Evolutionary conservation across 352 stramenopile genomes (phyloP).

Genomic region (Phytophthora sansomeana): DNA sequence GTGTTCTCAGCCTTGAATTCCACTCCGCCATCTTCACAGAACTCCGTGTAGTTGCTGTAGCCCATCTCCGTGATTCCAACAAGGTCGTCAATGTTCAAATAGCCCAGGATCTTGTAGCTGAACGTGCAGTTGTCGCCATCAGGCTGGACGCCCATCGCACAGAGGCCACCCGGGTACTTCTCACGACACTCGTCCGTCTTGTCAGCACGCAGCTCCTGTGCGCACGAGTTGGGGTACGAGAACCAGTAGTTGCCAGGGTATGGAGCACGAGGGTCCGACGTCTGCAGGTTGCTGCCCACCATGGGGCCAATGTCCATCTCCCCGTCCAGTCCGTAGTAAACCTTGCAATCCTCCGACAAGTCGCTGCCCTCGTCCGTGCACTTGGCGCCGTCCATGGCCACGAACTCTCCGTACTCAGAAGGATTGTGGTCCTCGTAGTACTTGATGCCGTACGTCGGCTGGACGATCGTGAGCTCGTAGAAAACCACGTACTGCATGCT

Average conservation of each 20-base stretch:
- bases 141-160: constrained; percentile 45
- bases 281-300: constrained; percentile 53
- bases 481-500: constrained; percentile 69
- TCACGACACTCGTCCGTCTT: constrained; percentile 56
- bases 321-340: constrained; percentile 57
- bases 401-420: constrained; percentile 58
- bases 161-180: constrained; percentile 52
- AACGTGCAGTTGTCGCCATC: constrained; percentile 72
- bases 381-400: constrained; percentile 66
- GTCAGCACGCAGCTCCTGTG: constrained; percentile 42
- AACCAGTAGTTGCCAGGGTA: constrained; percentile 86
- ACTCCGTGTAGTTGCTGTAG: constrained; percentile 68
- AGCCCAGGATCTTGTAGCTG: constrained; percentile 69
- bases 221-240: constrained; percentile 79
- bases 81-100: constrained; percentile 63
- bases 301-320: constrained; percentile 55
- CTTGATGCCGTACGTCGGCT: constrained; percentile 51
- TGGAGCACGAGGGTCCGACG: constrained; percentile 58
- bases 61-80: constrained; percentile 70
- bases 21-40: constrained; percentile 63
- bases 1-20: constrained; percentile 58
- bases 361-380: constrained; percentile 55
- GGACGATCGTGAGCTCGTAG: constrained; percentile 61
- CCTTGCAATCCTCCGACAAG: constrained; percentile 49
- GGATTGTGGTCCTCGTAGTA: constrained; percentile 52